These are phyloP conservation scores for Trichophyton schoenleinii DNA, from an alignment of 2,329 filamentous ascomycete genomes.

Conservation along the genomic window DNA sequence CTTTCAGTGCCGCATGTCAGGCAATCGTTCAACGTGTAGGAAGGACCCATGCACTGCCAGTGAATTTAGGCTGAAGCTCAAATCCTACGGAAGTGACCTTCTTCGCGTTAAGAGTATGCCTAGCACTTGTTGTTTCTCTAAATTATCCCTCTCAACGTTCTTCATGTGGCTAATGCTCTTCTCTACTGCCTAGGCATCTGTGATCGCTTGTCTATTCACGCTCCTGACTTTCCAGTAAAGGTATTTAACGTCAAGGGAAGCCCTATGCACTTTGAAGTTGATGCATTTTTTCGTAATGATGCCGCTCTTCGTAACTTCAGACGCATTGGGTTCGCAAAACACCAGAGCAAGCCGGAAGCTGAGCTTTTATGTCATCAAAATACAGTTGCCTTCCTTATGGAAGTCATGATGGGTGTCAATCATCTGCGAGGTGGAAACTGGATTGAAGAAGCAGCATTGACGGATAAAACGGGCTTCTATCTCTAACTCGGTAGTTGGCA, in stretches of 20 bases:
- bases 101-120: background rate
- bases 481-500: background rate
- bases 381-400: background rate
- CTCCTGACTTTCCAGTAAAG: background rate
- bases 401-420: background rate
- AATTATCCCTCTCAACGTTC: background rate
- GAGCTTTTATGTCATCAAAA: background rate
- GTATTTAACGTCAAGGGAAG: background rate
- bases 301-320: background rate
- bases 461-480: background rate
- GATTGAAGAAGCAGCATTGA: background rate
- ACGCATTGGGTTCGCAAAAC: background rate
- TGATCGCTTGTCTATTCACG: background rate
- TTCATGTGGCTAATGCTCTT: background rate
- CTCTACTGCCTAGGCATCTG: background rate
- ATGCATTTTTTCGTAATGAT: background rate
- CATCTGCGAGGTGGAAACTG: background rate
- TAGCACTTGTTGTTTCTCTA: background rate
- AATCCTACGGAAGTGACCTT: background rate
- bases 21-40: background rate
- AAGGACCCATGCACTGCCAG: background rate
- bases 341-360: background rate
- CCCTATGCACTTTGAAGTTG: background rate
- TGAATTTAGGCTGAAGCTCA: background rate
- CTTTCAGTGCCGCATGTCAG: background rate